Percentiles rank a stretch among this genome's conserved stretches.
These are phyloP conservation scores for Candida tunisiensis DNA, from an alignment of 1,139 yeast genomes.

Conservation along the genomic window DNA sequence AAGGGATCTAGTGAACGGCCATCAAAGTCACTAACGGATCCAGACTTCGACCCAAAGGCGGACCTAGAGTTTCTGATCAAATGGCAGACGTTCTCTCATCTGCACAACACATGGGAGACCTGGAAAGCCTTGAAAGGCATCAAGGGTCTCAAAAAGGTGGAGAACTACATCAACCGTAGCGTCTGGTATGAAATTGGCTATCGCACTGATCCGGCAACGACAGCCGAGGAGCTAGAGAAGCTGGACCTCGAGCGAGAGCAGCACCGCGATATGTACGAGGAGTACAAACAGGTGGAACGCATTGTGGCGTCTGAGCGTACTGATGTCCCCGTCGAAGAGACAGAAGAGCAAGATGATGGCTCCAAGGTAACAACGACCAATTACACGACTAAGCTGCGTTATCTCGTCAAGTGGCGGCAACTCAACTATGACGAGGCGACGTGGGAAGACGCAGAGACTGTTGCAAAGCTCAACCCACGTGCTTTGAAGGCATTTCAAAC, in stretches of 20 bases:
- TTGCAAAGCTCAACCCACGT: conserved; percentile 69
- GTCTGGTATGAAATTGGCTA: conserved; percentile 60
- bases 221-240: conserved; percentile 80
- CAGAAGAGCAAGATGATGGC: too few relatives aligned
- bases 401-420: conserved; percentile 86
- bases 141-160: conserved; percentile 74
- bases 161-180: conserved; percentile 73
- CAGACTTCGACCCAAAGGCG: conserved; percentile 19
- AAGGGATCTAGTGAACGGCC: too few relatives aligned
- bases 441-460: conserved; percentile 88
- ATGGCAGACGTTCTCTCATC: conserved; percentile 80
- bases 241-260: conserved; percentile 87
- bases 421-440: conserved; percentile 90
- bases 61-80: conserved; percentile 34
- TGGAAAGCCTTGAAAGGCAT: conserved; percentile 30
- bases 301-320: conserved; percentile 79
- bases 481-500: conserved; percentile 75
- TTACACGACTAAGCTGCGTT: conserved; percentile 39
- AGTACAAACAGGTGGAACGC: conserved; percentile 76
- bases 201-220: conserved; percentile 61
- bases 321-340: conserved; percentile 30
- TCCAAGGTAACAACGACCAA: too few relatives aligned
- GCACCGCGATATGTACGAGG: conserved; percentile 66
- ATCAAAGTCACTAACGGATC: too few relatives aligned
- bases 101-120: conserved; percentile 91